Conservation (phyloP, 192 early-diverging fungal genomes). For the Podochytrium sp. region DNA sequence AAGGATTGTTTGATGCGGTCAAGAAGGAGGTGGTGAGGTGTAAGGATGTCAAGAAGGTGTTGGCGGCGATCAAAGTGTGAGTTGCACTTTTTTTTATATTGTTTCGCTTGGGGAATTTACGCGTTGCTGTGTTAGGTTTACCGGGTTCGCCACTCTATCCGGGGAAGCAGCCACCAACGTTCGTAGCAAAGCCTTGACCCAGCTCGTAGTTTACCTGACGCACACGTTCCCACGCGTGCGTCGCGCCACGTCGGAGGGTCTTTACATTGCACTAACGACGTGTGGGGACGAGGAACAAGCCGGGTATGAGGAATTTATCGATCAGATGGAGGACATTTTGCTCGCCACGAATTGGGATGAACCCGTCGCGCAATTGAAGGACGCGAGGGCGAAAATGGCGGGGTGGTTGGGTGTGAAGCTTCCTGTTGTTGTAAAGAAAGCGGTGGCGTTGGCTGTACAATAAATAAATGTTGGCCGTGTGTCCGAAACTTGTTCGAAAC, state of each 20-base stretch:
- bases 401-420: slow-evolving; percentile 15
- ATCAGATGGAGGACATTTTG: slow-evolving; percentile 65
- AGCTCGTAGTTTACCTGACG: slow-evolving; percentile 65
- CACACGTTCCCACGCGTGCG: slow-evolving; percentile 84
- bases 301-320: slow-evolving; percentile 39
- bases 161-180: slow-evolving; percentile 13
- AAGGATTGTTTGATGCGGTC: slow-evolving; percentile 45
- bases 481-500: too few species aligned
- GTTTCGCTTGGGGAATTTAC: background rate
- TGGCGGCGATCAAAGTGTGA: slow-evolving; percentile 67
- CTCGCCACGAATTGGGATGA: slow-evolving; percentile 68
- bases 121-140: slow-evolving; percentile 49
- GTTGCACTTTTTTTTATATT: slow-evolving; percentile 15
- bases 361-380: slow-evolving; percentile 48
- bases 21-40: slow-evolving; percentile 55
- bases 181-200: slow-evolving; percentile 56
- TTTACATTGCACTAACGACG: slow-evolving; percentile 70
- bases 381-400: slow-evolving; percentile 29
- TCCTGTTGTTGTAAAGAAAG: background rate
- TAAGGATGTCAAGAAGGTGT: slow-evolving; percentile 68
- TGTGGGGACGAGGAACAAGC: slow-evolving; percentile 42
- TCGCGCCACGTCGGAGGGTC: slow-evolving; percentile 66
- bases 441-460: too few species aligned
- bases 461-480: too few species aligned
- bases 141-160: slow-evolving; percentile 47